Evolutionary conservation across 495 filamentous ascomycete species (phyloP).

Genomic region (Hypoxylon perforatum): DNA sequence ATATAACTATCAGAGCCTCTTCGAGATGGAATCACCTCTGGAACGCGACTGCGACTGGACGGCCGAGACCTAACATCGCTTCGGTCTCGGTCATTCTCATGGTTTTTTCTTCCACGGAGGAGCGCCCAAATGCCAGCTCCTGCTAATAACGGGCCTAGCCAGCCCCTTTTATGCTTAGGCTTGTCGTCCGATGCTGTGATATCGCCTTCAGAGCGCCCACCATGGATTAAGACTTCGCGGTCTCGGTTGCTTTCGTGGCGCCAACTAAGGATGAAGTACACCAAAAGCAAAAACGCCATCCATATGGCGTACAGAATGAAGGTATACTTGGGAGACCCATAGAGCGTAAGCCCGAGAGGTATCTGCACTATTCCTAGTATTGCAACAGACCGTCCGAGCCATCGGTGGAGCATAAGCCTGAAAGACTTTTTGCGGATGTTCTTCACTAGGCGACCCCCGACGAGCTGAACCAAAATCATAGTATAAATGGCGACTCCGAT

Average conservation of each 20-base stretch:
- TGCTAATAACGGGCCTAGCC: conserved; percentile 63
- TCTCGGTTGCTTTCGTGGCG: conserved; percentile 63
- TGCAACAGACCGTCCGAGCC: conserved; percentile 80
- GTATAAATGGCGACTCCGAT: conserved; percentile 93
- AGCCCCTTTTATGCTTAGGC: conserved; percentile 59
- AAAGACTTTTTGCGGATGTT: conserved; percentile 69
- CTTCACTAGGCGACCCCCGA: conserved; percentile 80
- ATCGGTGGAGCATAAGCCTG: conserved; percentile 85
- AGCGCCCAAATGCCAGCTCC: conserved; percentile 72
- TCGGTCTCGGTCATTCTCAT: conserved; percentile 48
- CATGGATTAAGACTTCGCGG: conserved; percentile 48
- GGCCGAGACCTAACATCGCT: conserved; percentile 48
- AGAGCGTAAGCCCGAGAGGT: conserved; percentile 88
- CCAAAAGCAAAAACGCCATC: conserved; percentile 70
- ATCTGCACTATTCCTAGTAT: conserved; percentile 88
- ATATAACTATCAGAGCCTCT: conserved; percentile 63
- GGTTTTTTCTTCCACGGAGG: conserved; percentile 57
- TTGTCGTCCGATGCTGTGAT: conserved; percentile 47
- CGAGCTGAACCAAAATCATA: conserved; percentile 79
- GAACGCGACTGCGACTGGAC: conserved; percentile 47
- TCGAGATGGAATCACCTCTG: conserved; percentile 62
- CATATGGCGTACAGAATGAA: conserved; percentile 88
- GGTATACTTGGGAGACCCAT: conserved; percentile 83
- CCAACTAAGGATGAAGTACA: conserved; percentile 81
- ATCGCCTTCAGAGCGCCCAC: conserved; percentile 51